Evolutionary conservation across 805 yeast species (phyloP).

Genomic region (Candida takata): DNA sequence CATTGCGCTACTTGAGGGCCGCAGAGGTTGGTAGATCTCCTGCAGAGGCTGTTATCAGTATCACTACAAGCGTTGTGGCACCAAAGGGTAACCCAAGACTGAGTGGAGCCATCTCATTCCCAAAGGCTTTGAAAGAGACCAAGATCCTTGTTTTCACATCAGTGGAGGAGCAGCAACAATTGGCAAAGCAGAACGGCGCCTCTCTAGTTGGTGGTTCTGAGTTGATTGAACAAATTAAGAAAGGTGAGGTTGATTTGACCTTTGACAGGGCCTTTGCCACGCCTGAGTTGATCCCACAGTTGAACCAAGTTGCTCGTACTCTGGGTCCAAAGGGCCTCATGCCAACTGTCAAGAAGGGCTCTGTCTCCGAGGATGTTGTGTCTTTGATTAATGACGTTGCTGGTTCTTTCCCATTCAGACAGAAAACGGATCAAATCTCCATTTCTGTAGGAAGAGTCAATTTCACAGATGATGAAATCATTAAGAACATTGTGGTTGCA

Average conservation of each 20-base stretch:
- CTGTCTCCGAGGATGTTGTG: conserved; percentile 64
- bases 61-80: conserved; percentile 57
- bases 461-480: conserved; percentile 69
- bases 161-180: conserved; percentile 42
- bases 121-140: conserved; percentile 62
- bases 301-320: conserved; percentile 64
- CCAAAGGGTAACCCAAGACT: conserved; percentile 76
- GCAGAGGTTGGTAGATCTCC: conserved; percentile 83
- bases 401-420: conserved; percentile 76
- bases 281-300: conserved; percentile 62
- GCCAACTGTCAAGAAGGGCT: conserved; percentile 83
- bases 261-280: conserved; percentile 81
- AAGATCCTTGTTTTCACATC: conserved; percentile 64
- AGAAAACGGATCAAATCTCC: conserved; percentile 51
- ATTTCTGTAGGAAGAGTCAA: conserved; percentile 72
- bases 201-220: conserved; percentile 65
- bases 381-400: conserved; percentile 45
- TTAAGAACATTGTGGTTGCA: conserved; percentile 63
- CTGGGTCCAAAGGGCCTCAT: conserved; percentile 86
- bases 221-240: conserved; percentile 53
- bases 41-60: conserved; percentile 60
- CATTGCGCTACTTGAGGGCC: conserved; percentile 76
- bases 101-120: conserved; percentile 63
- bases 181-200: conserved; percentile 54
- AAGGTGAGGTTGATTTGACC: conserved; percentile 41